Base-by-base conservation (phyloP, 2,329 filamentous ascomycete genomes). In the Scedosporium aurantiacum region DNA sequence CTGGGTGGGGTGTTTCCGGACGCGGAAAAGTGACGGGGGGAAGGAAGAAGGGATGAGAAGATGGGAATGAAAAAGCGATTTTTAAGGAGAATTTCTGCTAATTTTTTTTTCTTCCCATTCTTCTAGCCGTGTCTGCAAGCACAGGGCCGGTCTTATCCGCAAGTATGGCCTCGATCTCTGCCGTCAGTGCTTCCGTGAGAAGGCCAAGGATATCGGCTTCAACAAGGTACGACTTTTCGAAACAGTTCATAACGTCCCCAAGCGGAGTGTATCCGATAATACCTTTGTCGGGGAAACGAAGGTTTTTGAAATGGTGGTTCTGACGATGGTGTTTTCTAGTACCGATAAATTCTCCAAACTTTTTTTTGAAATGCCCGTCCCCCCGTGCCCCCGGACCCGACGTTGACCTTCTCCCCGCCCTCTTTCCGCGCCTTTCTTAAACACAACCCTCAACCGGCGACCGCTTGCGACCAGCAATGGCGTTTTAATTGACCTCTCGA, bases 101-200 rank as follows among this genome's bases (percentile, higher is more conserved):
- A 74, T 71, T 63, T 65, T 59, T 65, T 64, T 63, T 61, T 64
- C 45, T 66, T 55, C 10, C 32, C 27, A n/a, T n/a, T n/a, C 6
- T 40, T 16, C 10, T 68, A 85, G 82, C 82, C 82, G 82, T 67
- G 81, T 85, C 74, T 85, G 82, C 90, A 91, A 91, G 76, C 93
- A 99, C 89, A 87, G 85, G 76, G 93, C 94, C 75, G 94, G 94
- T 95, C 87, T 99, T 71, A 96, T 99, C 87, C 92, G 94, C 84
- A 99, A 99, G 84, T 99, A 99, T 83, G 93, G 94, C 76, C 85
- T 97, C 72, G 91, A 96, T 80, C 85, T 89, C 75, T 89, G 86
- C 84, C 85, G 86, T 83, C 86, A 89, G 77, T 89, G 86, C 82
- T 89, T 88, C 83, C 82, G 85, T 73, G 85, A 88, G 81, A 87